A percentile compares a stretch with the other conserved stretches of the same genome.
These are phyloP conservation scores for Penicillium nordicum DNA, from an alignment of 2,329 filamentous ascomycete genomes.

Conservation along the genomic window DNA sequence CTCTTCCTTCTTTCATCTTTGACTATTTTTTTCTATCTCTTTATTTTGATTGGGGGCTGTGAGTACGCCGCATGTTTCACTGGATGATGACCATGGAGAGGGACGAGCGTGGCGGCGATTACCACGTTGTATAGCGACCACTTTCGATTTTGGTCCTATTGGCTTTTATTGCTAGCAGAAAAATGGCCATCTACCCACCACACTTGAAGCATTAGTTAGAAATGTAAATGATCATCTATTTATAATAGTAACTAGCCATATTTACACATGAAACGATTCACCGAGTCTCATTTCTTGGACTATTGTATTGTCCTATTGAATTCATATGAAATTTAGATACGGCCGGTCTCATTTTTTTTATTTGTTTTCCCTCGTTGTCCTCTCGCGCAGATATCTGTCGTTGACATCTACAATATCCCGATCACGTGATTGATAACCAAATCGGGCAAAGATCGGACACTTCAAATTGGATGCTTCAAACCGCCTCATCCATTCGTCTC, in stretches of 20 bases:
- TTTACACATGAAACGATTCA: neutral
- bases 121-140: neutral
- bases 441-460: neutral
- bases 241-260: neutral
- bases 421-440: neutral
- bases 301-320: neutral
- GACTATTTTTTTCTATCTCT: conserved; percentile 16
- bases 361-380: neutral
- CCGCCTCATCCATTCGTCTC: conserved; percentile 4
- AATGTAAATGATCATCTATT: neutral
- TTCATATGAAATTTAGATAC: neutral
- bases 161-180: conserved; percentile 4
- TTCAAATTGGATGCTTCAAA: conserved; percentile 7
- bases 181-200: neutral
- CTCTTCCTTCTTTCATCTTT: conserved; percentile 23
- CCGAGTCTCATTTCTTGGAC: neutral
- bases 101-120: neutral
- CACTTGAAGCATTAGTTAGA: neutral
- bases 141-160: conserved; percentile 11
- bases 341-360: neutral
- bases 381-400: neutral
- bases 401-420: neutral
- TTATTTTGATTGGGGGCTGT: conserved; percentile 10
- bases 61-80: conserved; percentile 6
- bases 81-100: conserved; percentile 7